phyloP scores from a whole-genome alignment of 108 stramenopile species.

The Chaetoceros tenuissimus region DNA sequence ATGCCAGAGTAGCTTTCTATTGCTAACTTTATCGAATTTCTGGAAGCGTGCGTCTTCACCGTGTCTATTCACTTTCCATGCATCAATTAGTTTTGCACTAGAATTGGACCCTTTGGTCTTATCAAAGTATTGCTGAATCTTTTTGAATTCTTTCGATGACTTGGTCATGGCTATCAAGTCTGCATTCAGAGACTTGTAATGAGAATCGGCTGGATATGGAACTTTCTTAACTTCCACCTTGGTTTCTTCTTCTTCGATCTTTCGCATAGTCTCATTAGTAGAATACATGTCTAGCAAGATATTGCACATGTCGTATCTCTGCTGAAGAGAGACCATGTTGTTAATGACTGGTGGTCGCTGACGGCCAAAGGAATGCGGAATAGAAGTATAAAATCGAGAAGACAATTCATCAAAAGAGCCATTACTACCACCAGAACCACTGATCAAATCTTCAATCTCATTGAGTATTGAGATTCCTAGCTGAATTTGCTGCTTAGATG shows the following conservation, averaged over 20 bases:
- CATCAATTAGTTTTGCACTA: slow-evolving; percentile 13
- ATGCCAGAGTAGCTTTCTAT: slow-evolving; percentile 46
- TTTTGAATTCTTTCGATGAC: slow-evolving; percentile 10
- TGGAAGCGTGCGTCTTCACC: slow-evolving; percentile 31
- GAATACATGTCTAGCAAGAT: slow-evolving; percentile 31
- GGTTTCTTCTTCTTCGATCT: not conserved
- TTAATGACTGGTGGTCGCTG: slow-evolving; percentile 28
- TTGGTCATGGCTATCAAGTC: slow-evolving; percentile 17
- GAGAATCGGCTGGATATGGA: slow-evolving; percentile 24
- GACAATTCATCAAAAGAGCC: slow-evolving; percentile 18
- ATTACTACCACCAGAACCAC: not conserved
- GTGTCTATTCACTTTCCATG: slow-evolving; percentile 33
- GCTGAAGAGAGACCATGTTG: slow-evolving; percentile 18
- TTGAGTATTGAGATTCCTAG: slow-evolving; percentile 24
- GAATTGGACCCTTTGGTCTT: slow-evolving; percentile 1
- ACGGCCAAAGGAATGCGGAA: slow-evolving; percentile 49
- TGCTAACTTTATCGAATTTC: slow-evolving; percentile 23
- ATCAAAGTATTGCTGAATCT: slow-evolving; percentile 13
- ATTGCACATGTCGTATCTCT: slow-evolving; percentile 37
- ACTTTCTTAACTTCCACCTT: slow-evolving; percentile 2
- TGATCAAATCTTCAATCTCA: slow-evolving; percentile 24
- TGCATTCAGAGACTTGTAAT: slow-evolving; percentile 21
- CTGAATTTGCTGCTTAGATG: slow-evolving; percentile 28
- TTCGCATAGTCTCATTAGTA: slow-evolving; percentile 23
- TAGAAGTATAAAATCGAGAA: slow-evolving; percentile 31